Base-by-base conservation (phyloP, 2,329 filamentous ascomycete genomes). In the Penicillium sclerotigenum region DNA sequence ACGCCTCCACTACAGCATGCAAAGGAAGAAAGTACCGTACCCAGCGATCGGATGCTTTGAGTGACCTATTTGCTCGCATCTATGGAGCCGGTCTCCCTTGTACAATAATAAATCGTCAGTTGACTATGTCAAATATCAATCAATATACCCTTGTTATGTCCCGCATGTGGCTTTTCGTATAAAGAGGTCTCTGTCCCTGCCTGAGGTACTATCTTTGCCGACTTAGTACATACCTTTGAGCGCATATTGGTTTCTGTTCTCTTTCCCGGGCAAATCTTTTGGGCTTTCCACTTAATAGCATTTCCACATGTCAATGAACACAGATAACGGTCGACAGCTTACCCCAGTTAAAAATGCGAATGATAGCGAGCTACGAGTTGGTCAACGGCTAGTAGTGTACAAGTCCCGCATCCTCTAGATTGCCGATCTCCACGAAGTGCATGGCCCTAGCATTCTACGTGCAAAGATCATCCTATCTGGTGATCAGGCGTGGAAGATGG, bases 191-290 rank as follows among this genome's bases (percentile, higher is more conserved):
- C 24, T 13, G 13, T 16, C 18, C 11, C n/a, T 37, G 3, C 2
- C 3, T 33, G 3, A 5, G 10, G 7, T 24, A 10, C 18, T n/a
- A 24, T 37, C 36, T n/a, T 29, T 48, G 38, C 10, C 10, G 38
- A 10, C 2, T 8, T 26, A 13, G 8, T 31, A 40, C 14, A 36
- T 37, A 13, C 24, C 20, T 8, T 42, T n/a, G 41, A 14, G 11
- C 24, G 8, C 16, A 18, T 40, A 18, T 40, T 18, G 11, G 5
- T 18, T 31, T 34, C 24, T 29, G 18, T 13, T 16, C n/a, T 38
- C 16, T 38, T 22, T 24, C 14, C 9, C 20, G 5, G 62, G 66
- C 20, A 68, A 76, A 22, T 24, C 4, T 47, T 9, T 24, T 33
- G 9, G 9, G 10, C 10, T 7, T 3, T 14, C 22, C 26, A n/a